phyloP scores from a whole-genome alignment of 2,329 filamentous ascomycete species.

The Macrophomina tecta region DNA sequence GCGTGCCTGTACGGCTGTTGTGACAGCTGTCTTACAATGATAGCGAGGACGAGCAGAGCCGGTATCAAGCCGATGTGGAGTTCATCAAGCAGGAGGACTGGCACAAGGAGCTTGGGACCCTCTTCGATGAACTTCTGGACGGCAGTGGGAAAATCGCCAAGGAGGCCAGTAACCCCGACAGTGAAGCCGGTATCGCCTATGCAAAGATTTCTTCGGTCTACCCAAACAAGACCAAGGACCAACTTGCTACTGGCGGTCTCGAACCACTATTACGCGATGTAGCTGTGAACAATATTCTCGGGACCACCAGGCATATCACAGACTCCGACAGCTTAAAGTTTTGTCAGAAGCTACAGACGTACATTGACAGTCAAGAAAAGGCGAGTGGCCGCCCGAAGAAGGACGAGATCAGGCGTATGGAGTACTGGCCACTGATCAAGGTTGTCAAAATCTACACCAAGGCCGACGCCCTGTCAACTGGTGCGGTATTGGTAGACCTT shows the following conservation, averaged over 20 bases:
- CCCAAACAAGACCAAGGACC: constrained; percentile 49
- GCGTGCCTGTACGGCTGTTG: constrained; percentile 66
- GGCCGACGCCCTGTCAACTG: constrained; percentile 57
- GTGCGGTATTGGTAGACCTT: constrained; percentile 63
- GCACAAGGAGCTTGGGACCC: constrained; percentile 56
- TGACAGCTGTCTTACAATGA: constrained; percentile 64
- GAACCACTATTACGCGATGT: constrained; percentile 42
- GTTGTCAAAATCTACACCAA: constrained; percentile 61
- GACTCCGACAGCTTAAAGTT: constrained; percentile 49
- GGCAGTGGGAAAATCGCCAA: constrained; percentile 46
- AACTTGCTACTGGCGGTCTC: constrained; percentile 47
- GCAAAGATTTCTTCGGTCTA: constrained; percentile 60
- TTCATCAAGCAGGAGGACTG: constrained; percentile 62
- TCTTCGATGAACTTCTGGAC: constrained; percentile 57
- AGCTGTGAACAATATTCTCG: constrained; percentile 53
- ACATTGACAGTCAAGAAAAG: constrained; percentile 64
- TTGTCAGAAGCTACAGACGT: constrained; percentile 54
- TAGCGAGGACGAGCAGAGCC: constrained; percentile 43
- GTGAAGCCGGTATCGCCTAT: constrained; percentile 54
- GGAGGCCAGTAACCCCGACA: constrained; percentile 50
- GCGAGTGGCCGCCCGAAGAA: constrained; percentile 40
- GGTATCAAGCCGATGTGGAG: constrained; percentile 63
- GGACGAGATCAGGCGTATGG: constrained; percentile 38
- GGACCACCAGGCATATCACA: constrained; percentile 50
- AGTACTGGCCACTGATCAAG: constrained; percentile 61